These are phyloP conservation scores for Neophaeococcomyces mojaviensis DNA, from an alignment of 2,329 filamentous ascomycete species.

Conservation along the genomic window DNA sequence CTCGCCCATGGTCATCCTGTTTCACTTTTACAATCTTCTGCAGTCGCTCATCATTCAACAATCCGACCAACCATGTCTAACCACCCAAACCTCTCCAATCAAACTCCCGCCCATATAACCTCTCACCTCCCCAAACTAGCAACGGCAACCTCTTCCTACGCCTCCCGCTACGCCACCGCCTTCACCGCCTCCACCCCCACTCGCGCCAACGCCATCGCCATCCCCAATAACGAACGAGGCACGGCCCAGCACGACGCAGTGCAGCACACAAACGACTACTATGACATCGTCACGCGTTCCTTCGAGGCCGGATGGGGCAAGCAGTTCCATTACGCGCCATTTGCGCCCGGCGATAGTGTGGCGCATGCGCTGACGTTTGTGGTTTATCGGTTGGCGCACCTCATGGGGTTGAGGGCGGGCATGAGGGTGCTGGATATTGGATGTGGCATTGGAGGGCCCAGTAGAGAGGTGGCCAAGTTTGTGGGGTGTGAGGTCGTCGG, in stretches of 20 bases:
- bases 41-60: too few species aligned
- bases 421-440: constrained; percentile 28
- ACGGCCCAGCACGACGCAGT: background rate
- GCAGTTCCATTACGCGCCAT: constrained; percentile 23
- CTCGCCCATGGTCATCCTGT: too few species aligned
- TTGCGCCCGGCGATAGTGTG: constrained; percentile 19
- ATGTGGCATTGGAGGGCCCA: constrained; percentile 27
- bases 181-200: background rate
- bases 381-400: constrained; percentile 26
- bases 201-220: background rate
- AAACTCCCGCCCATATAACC: background rate
- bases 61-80: too few species aligned
- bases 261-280: constrained; percentile 16
- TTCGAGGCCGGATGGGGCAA: constrained; percentile 21
- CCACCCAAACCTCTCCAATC: too few species aligned
- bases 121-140: background rate
- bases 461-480: constrained; percentile 26
- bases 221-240: background rate
- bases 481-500: constrained; percentile 25
- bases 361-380: constrained; percentile 20
- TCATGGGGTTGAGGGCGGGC: constrained; percentile 18
- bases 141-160: constrained; percentile 3
- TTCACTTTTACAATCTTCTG: too few species aligned
- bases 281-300: constrained; percentile 19
- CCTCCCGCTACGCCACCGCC: constrained; percentile 1